These are phyloP conservation scores for Mycena floridula DNA, from an alignment of 768 basidiomycete species.

Conservation along the genomic window DNA sequence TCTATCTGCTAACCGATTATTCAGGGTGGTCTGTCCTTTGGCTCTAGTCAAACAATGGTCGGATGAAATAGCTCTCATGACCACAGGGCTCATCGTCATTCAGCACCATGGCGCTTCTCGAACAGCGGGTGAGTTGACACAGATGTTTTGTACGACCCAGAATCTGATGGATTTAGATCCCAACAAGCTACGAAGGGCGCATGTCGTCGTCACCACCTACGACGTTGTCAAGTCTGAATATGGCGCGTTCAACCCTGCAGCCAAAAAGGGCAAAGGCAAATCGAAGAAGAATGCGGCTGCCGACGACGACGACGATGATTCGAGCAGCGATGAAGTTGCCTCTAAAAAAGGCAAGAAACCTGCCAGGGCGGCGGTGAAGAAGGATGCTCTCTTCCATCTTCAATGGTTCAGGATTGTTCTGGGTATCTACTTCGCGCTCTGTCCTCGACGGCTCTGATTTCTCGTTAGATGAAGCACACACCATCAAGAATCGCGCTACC, in stretches of 20 bases:
- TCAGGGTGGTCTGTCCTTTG: conserved; percentile 82
- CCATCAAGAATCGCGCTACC: conserved; percentile 83
- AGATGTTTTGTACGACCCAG: neutral
- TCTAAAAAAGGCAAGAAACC: conserved; percentile 29
- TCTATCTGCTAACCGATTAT: conserved; percentile 3
- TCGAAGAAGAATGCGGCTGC: conserved; percentile 31
- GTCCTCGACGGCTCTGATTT: neutral
- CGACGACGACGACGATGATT: conserved; percentile 30
- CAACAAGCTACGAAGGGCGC: conserved; percentile 39
- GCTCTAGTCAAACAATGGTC: conserved; percentile 91
- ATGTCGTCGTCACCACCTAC: conserved; percentile 87
- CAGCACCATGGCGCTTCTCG: conserved; percentile 81
- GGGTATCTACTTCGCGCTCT: conserved; percentile 40
- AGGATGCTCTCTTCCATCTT: conserved; percentile 66
- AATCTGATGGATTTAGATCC: conserved; percentile 39
- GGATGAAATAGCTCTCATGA: conserved; percentile 72
- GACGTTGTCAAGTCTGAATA: conserved; percentile 79
- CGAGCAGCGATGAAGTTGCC: conserved; percentile 41
- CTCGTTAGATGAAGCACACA: conserved; percentile 80
- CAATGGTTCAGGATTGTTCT: conserved; percentile 85
- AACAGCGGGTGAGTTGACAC: conserved; percentile 46
- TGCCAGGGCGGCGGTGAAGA: conserved; percentile 37
- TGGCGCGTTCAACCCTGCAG: conserved; percentile 38
- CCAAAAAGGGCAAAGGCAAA: conserved; percentile 50
- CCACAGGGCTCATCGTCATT: conserved; percentile 57